Evolutionary conservation across 139 green algal genomes (phyloP).

Genomic region (Ettlia oleoabundans): DNA sequence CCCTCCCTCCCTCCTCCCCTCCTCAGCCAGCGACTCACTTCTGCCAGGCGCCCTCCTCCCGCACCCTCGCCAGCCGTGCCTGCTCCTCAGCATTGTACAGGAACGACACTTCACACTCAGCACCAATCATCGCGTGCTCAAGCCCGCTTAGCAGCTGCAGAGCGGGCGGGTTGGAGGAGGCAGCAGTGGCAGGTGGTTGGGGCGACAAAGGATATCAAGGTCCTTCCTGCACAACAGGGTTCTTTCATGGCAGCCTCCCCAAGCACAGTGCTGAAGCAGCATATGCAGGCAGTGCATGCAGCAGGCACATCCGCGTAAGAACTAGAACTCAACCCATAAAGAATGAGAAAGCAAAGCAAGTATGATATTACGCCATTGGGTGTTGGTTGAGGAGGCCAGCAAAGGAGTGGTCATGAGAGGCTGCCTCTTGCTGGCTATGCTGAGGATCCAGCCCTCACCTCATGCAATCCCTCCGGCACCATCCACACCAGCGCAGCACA

Average conservation of each 20-base stretch:
- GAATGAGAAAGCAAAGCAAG: too few relatives aligned
- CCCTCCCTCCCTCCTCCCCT: too few relatives aligned
- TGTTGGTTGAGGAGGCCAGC: background rate
- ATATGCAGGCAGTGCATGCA: too few relatives aligned
- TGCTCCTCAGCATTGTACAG: slow-evolving; percentile 21
- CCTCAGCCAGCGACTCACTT: slow-evolving; percentile 3
- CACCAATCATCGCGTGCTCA: slow-evolving; percentile 24
- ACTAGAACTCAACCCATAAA: too few relatives aligned
- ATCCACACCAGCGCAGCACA: slow-evolving; percentile 14
- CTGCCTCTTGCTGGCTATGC: background rate
- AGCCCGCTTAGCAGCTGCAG: slow-evolving; percentile 12
- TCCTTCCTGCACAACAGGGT: background rate
- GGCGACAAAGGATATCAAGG: background rate
- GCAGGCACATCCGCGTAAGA: too few relatives aligned
- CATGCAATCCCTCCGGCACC: slow-evolving; percentile 10
- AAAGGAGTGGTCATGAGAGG: background rate
- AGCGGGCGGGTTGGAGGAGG: background rate
- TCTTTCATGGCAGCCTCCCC: too few relatives aligned
- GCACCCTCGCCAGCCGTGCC: slow-evolving; percentile 7
- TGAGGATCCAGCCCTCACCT: background rate
- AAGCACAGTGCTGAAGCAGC: too few relatives aligned
- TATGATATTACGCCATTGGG: background rate
- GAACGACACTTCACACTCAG: slow-evolving; percentile 31
- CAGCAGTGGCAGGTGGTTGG: background rate
- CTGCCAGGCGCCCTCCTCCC: slow-evolving; percentile 12